phyloP scores from a whole-genome alignment of 1,139 yeast genomes.

The Yamadazyma mexicana region DNA sequence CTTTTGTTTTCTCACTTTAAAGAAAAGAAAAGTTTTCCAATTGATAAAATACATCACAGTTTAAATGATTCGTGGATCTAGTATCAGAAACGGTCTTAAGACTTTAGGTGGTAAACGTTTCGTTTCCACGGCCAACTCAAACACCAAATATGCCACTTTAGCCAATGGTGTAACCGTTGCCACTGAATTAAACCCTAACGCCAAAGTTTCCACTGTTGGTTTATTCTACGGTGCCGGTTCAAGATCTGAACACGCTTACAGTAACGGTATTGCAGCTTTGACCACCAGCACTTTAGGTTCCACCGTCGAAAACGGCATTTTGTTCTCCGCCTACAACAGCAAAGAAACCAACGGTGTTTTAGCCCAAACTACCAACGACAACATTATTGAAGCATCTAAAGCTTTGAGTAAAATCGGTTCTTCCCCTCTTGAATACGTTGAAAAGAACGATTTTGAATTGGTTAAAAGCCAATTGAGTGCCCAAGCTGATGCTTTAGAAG shows the following conservation, averaged over 20 bases:
- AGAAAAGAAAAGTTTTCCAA: constrained; percentile 6
- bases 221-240: constrained; percentile 75
- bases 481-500: constrained; percentile 45
- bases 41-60: background rate
- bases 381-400: constrained; percentile 43
- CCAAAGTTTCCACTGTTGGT: constrained; percentile 64
- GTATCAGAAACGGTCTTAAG: constrained; percentile 13
- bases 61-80: constrained; percentile 19
- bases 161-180: constrained; percentile 74
- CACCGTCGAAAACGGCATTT: constrained; percentile 45
- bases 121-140: constrained; percentile 57
- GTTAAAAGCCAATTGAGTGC: constrained; percentile 39
- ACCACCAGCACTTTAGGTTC: constrained; percentile 52
- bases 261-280: constrained; percentile 75
- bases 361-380: constrained; percentile 50
- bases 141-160: constrained; percentile 68
- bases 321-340: constrained; percentile 43
- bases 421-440: constrained; percentile 30
- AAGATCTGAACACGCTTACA: constrained; percentile 73
- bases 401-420: constrained; percentile 37
- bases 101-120: constrained; percentile 45
- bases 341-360: constrained; percentile 57
- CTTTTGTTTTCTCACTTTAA: background rate
- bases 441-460: constrained; percentile 33
- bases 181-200: constrained; percentile 59